Conservation (phyloP, 2,329 filamentous ascomycete species). For the Colletotrichum truncatum region DNA sequence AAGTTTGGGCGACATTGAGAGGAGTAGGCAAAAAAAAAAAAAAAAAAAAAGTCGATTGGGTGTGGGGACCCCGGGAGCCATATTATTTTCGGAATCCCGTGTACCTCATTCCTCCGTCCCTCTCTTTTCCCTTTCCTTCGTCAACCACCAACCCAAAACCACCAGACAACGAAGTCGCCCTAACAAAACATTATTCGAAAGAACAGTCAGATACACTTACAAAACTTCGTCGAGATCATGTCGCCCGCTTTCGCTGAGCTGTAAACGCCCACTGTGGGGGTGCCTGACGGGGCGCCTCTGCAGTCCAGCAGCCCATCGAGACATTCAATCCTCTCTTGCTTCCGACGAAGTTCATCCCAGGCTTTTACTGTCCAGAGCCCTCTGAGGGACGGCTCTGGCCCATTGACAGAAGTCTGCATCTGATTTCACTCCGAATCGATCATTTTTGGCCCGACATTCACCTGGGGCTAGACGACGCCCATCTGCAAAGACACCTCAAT, state of each 20-base stretch:
- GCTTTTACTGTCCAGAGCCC: constrained; percentile 56
- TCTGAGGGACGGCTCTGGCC: constrained; percentile 42
- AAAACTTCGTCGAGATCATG: constrained; percentile 81
- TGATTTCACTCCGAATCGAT: constrained; percentile 35
- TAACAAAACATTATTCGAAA: constrained; percentile 32
- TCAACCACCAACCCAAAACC: constrained; percentile 43
- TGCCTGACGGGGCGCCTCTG: constrained; percentile 61
- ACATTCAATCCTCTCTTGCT: constrained; percentile 58
- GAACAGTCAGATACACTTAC: constrained; percentile 43
- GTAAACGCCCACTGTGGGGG: constrained; percentile 88
- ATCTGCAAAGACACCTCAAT: constrained; percentile 12
- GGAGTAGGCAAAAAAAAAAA: too few species aligned
- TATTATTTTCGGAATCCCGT: constrained; percentile 30
- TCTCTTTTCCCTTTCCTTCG: constrained; percentile 41
- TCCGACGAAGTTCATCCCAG: constrained; percentile 74
- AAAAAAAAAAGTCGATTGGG: constrained; percentile 22
- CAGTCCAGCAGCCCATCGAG: constrained; percentile 90
- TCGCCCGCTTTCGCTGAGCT: constrained; percentile 83
- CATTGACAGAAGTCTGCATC: constrained; percentile 49
- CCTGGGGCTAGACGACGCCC: constrained; percentile 21
- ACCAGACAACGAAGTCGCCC: constrained; percentile 74
- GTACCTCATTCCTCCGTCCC: constrained; percentile 35
- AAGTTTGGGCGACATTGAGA: constrained; percentile 13
- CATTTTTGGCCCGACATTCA: constrained; percentile 20
- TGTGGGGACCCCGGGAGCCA: constrained; percentile 23